Base-by-base conservation (phyloP, 2,329 filamentous ascomycete species). In the Rachicladosporium sp. region DNA sequence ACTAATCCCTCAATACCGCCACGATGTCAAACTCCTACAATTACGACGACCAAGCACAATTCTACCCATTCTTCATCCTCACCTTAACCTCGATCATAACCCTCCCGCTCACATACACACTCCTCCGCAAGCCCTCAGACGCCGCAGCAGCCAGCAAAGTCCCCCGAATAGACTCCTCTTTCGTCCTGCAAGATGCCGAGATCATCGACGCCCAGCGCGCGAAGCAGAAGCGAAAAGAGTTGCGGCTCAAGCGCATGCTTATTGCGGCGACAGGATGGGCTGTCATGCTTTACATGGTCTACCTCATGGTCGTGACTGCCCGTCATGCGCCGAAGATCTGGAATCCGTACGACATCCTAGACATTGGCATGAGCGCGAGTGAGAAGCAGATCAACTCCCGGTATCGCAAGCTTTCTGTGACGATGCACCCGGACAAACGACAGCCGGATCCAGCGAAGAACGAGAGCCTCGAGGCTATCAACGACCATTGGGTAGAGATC, bases 41-140 rank as follows among this genome's bases (percentile, higher is more conserved):
- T 56, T 98, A 98, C 69, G 91, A 98, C 74, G 84, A 94, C 60
- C 78, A 91, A 76, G 88, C 87, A 54, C 85, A 95, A 75, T 95
- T 95, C 71, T 98, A 95, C 72, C 91, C 93, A 51, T 94, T 93
- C 75, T 98, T 98, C 71, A 81, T 96, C 66, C 79, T 95, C 59
- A 95, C 88, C 33, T 73, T 96, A 56, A 78, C 82, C 46, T 79
- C 80, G 56, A 77, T 98, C 50, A 74, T 95, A 64, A 95, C 91
- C 3, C 67, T 94, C 43, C 88, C 89, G 46, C 73, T 93, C 56
- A 93, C 89, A 54, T 94, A 93, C 65, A 83, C 79, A 49, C 78
- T 94, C 52, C 72, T 95, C 55, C 51, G 53, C n/a, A 82, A 80
- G 59, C 78, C 85, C 33, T 82, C 75, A 61, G 84, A 78, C 68